Conservation (phyloP, 2,329 filamentous ascomycete genomes). For the Lachnellula cervina region DNA sequence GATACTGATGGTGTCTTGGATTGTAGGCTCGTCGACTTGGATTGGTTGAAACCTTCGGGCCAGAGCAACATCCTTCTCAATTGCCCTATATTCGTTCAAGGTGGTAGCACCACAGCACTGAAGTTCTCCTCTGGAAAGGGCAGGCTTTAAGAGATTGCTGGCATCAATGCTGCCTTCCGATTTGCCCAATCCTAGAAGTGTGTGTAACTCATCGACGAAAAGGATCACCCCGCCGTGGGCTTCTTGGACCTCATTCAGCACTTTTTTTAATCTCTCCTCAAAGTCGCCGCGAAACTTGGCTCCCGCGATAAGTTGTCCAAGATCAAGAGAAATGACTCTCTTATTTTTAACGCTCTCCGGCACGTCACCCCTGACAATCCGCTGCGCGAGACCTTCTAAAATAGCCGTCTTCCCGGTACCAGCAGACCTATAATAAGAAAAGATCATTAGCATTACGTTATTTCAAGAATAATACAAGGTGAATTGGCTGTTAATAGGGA, state of each 20-base stretch:
- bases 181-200: conserved; percentile 84
- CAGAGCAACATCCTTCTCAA: conserved; percentile 93
- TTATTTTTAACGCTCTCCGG: conserved; percentile 96
- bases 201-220: conserved; percentile 94
- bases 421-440: conserved; percentile 32
- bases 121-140: conserved; percentile 84
- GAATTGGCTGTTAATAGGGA: too few relatives aligned
- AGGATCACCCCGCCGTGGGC: conserved; percentile 86
- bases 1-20: conserved; percentile 92
- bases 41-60: conserved; percentile 94
- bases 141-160: conserved; percentile 89
- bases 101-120: conserved; percentile 97
- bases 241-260: conserved; percentile 80
- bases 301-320: conserved; percentile 90
- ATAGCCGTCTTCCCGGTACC: conserved; percentile 91
- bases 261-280: conserved; percentile 86
- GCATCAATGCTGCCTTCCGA: conserved; percentile 96
- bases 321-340: conserved; percentile 77
- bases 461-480: too few relatives aligned
- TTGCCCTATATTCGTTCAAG: conserved; percentile 82
- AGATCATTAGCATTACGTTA: too few relatives aligned
- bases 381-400: conserved; percentile 80
- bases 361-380: conserved; percentile 88
- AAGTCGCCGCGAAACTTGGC: conserved; percentile 96
- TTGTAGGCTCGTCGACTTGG: conserved; percentile 82